phyloP scores from a whole-genome alignment of 1,284 basidiomycete genomes.

The Pisolithus thermaeus region DNA sequence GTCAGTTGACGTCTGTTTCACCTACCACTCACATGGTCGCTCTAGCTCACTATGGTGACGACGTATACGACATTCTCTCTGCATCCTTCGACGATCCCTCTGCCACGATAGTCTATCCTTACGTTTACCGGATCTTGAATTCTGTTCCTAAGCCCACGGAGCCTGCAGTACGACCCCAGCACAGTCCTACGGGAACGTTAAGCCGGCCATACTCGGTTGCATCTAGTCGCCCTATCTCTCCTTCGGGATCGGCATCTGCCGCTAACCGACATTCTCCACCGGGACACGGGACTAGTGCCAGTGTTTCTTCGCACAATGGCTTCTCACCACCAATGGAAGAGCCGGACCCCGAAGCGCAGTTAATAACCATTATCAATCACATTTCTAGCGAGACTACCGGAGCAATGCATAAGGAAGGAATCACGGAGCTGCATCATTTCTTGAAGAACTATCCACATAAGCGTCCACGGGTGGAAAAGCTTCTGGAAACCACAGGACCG shows the following conservation, averaged over 20 bases:
- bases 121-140: slow-evolving; percentile 82
- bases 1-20: background rate
- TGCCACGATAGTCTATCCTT: slow-evolving; percentile 77
- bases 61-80: slow-evolving; percentile 76
- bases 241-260: slow-evolving; percentile 52
- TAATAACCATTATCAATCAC: slow-evolving; percentile 81
- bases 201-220: slow-evolving; percentile 49
- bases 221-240: slow-evolving; percentile 59
- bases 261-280: slow-evolving; percentile 49
- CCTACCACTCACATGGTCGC: slow-evolving; percentile 19
- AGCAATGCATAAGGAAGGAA: slow-evolving; percentile 81
- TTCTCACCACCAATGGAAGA: slow-evolving; percentile 56
- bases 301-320: slow-evolving; percentile 52
- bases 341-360: slow-evolving; percentile 73
- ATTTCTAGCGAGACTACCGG: slow-evolving; percentile 86
- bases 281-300: slow-evolving; percentile 62
- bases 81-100: slow-evolving; percentile 77
- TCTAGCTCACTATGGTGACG: slow-evolving; percentile 72
- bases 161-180: slow-evolving; percentile 31
- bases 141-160: slow-evolving; percentile 46
- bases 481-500: slow-evolving; percentile 76
- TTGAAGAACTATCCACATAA: slow-evolving; percentile 90
- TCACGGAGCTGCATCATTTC: slow-evolving; percentile 95
- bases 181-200: slow-evolving; percentile 34
- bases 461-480: slow-evolving; percentile 76